Evolutionary conservation across 23 red algal species (phyloP), one percentile per base, ranked within the genome.

Genomic region (Chondrus crispus): DNA sequence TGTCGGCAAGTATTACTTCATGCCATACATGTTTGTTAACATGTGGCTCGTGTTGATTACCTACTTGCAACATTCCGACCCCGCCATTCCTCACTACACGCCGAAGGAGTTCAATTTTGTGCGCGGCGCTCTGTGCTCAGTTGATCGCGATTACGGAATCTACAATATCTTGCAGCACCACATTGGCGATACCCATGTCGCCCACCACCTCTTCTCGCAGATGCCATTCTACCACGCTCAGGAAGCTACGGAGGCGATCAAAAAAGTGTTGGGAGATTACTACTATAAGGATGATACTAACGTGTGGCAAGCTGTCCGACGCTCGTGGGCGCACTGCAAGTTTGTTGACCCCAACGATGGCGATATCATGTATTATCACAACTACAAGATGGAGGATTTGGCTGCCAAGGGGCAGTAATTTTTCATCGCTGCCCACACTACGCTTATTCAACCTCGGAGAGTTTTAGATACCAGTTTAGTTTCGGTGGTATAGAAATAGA

Each of bases 1-100:
- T 20, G 92, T 94, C 46, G 51, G 68, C 29, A 82, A 81, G 50
- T 94, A 94, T 60, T 98, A 98, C 96, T 89, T 91, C 50, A 82
- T 91, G 44, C 96, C 96, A 14, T 98, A 98, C 51, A 80, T 98
- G 84, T 79, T 98, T 46, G 85, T 88, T 10, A 98, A 98, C 77
- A 93, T 95, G 88, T 98, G 96, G 96, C 79, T 98, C 19, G 96
- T 98, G 2, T 78, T 95, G 13, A 92, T 92, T 64, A 98, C 96
- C 12, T 98, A 91, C 81, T 89, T 98, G n/a, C 96, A 98, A 93
- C 96, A 98, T 39, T 93, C 96, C 5, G 91, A 95, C 40, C 88
- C 93, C n/a, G 85, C 88, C 52, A 91, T 98, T 51, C 96, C 96
- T 40, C 96, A 98, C 47, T 98, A 98, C 62, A 77, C 80, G 45